phyloP scores from a whole-genome alignment of 2,329 filamentous ascomycete species.

The Thelonectria olida region DNA sequence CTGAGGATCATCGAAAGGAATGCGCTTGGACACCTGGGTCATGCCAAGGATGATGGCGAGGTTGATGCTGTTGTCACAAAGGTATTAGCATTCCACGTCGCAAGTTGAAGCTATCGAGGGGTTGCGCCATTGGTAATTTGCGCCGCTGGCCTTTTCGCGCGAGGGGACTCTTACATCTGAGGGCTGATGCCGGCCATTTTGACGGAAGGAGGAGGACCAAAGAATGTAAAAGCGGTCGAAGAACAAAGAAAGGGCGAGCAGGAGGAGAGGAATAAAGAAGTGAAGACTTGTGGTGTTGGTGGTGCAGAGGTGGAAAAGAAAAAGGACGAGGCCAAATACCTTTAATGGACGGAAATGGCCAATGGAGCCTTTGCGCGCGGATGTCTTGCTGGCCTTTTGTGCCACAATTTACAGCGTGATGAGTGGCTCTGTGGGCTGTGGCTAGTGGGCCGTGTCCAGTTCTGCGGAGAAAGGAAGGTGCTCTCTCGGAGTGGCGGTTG shows the following conservation, averaged over 20 bases:
- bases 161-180: conserved; percentile 66
- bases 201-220: conserved; percentile 24
- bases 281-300: conserved; percentile 16
- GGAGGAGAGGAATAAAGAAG: conserved; percentile 8
- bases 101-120: background rate
- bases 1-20: conserved; percentile 87
- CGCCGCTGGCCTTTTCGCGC: conserved; percentile 13
- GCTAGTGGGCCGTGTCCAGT: conserved; percentile 5
- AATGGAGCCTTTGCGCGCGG: conserved; percentile 9
- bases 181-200: conserved; percentile 71
- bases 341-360: conserved; percentile 28
- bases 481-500: conserved; percentile 7
- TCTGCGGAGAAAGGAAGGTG: background rate
- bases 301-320: conserved; percentile 2
- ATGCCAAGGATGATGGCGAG: conserved; percentile 94
- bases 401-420: background rate
- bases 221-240: conserved; percentile 11
- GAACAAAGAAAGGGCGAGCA: conserved; percentile 3
- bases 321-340: conserved; percentile 23
- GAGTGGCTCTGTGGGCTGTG: conserved; percentile 12
- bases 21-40: conserved; percentile 97
- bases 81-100: conserved; percentile 34
- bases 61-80: conserved; percentile 77
- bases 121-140: conserved; percentile 28
- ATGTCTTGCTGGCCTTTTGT: conserved; percentile 42